A percentile compares a stretch with the other conserved stretches of the same genome.
These are phyloP conservation scores for Sporobolomyces roseus DNA, from an alignment of 768 basidiomycete genomes.

Conservation along the genomic window DNA sequence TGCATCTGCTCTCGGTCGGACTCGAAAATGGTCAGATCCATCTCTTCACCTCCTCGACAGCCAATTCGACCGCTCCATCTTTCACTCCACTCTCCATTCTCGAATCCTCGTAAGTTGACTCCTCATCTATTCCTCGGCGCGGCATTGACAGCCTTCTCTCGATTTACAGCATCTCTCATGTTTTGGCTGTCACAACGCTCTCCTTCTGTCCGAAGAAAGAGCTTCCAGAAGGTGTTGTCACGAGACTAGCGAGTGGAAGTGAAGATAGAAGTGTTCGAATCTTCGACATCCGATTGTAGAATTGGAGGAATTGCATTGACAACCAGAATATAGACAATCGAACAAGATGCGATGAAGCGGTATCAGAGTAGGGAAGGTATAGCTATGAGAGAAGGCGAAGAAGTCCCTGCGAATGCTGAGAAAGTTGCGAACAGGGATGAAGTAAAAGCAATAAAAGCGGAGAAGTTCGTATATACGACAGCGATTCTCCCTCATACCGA, in stretches of 20 bases:
- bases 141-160: constrained; percentile 12
- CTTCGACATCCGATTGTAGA: constrained; percentile 54
- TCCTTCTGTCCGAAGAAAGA: constrained; percentile 63
- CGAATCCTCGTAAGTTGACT: constrained; percentile 56
- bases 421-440: neutral
- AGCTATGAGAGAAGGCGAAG: neutral
- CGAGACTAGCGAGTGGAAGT: constrained; percentile 75
- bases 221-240: constrained; percentile 17
- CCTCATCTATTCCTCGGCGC: neutral
- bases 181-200: constrained; percentile 71
- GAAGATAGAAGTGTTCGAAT: constrained; percentile 88
- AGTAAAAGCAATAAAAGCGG: neutral
- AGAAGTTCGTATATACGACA: neutral
- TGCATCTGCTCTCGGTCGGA: constrained; percentile 71
- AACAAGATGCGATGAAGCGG: neutral
- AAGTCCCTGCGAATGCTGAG: neutral
- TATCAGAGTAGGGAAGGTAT: neutral
- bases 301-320: too few species aligned
- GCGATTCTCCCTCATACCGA: constrained; percentile 2
- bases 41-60: constrained; percentile 59
- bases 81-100: constrained; percentile 58
- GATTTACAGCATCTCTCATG: constrained; percentile 61
- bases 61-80: constrained; percentile 45
- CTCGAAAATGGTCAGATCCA: constrained; percentile 74
- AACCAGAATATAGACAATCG: too few species aligned